These are phyloP conservation scores for Stramenopiles sp. DNA, from an alignment of 352 stramenopile species.

Conservation along the genomic window DNA sequence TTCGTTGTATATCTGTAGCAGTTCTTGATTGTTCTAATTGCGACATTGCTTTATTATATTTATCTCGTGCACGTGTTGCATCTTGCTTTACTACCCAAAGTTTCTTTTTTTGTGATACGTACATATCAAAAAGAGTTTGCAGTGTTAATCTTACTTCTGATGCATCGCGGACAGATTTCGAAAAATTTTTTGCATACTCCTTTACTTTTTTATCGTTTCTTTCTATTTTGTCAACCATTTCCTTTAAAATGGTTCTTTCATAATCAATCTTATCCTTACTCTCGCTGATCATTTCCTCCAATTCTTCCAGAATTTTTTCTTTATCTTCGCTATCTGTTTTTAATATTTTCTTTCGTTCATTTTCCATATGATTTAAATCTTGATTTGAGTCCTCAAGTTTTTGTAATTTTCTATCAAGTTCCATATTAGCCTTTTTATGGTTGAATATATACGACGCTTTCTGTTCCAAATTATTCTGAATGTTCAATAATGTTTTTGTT, in stretches of 20 bases:
- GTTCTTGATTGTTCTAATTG: background rate
- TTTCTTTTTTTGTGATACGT: background rate
- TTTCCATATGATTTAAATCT: background rate
- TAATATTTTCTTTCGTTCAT: background rate
- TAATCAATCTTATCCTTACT: background rate
- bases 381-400: background rate
- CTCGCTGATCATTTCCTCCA: background rate
- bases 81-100: background rate
- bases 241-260: background rate
- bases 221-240: background rate
- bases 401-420: background rate
- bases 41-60: background rate
- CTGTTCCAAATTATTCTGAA: background rate
- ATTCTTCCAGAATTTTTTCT: background rate
- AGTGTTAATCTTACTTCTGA: background rate
- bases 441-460: background rate
- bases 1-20: conserved; percentile 3
- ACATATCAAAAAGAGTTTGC: conserved; percentile 1
- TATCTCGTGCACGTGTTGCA: background rate
- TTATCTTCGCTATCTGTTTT: background rate
- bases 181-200: background rate
- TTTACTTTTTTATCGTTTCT: background rate
- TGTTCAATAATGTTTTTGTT: background rate
- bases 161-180: background rate
- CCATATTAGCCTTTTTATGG: background rate